Percentiles rank a stretch among this genome's conserved stretches.
These are phyloP conservation scores for Ganoderma resinaceum DNA, from an alignment of 1,284 basidiomycete genomes.

Conservation along the genomic window DNA sequence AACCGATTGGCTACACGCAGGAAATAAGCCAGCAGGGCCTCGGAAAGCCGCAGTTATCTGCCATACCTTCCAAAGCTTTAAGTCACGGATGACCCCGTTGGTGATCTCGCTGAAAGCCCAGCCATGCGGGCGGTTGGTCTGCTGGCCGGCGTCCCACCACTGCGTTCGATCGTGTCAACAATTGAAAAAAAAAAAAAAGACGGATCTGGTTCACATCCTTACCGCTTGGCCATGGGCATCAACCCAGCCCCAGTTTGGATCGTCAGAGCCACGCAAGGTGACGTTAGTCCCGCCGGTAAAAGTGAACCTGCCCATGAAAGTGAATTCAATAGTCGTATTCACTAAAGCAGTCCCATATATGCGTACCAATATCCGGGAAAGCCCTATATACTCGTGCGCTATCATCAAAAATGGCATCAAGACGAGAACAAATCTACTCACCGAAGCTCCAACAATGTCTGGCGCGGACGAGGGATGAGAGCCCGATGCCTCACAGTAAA, in stretches of 20 bases:
- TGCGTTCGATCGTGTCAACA: constrained; percentile 30
- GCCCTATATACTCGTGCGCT: constrained; percentile 36
- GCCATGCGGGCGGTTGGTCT: constrained; percentile 62
- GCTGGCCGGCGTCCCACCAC: constrained; percentile 68
- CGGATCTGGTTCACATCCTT: constrained; percentile 20
- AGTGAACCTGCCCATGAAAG: constrained; percentile 47
- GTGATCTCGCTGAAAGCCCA: constrained; percentile 59
- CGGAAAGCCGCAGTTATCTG: no score
- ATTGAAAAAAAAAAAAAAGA: background rate
- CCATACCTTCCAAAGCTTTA: constrained; percentile 66
- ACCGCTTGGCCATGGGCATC: constrained; percentile 66
- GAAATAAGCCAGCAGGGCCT: background rate
- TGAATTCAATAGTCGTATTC: background rate
- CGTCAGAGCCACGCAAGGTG: constrained; percentile 58
- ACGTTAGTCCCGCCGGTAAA: constrained; percentile 64
- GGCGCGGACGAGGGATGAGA: background rate
- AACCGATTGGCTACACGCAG: constrained; percentile 56
- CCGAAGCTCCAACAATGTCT: constrained; percentile 43
- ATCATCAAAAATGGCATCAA: background rate
- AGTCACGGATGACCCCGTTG: constrained; percentile 59
- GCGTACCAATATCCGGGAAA: constrained; percentile 58
- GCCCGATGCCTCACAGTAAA: background rate
- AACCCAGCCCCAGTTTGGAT: constrained; percentile 68
- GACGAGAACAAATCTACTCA: constrained; percentile 36
- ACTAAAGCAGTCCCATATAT: no score